These are phyloP conservation scores for Petrea volubilis DNA, from an alignment of 257 asterid genomes.

Conservation along the genomic window DNA sequence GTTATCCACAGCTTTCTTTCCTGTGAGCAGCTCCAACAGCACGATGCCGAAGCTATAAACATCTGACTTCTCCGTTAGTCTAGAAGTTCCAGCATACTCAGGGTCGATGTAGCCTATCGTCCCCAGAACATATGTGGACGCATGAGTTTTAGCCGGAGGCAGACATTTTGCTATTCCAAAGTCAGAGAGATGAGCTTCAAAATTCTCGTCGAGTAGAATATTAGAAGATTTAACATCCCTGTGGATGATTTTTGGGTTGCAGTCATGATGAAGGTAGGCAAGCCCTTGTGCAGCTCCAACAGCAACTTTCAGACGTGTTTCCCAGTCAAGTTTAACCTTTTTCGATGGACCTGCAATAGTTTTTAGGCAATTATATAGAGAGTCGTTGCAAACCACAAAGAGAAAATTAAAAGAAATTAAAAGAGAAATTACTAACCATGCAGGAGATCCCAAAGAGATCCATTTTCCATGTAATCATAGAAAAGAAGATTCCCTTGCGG, in stretches of 20 bases:
- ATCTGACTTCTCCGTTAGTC: constrained; percentile 89
- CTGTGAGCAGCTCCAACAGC: constrained; percentile 89
- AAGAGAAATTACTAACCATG: constrained; percentile 57
- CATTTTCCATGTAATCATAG: constrained; percentile 96
- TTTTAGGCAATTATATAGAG: background rate
- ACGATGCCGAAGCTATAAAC: constrained; percentile 97
- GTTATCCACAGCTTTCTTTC: constrained; percentile 83
- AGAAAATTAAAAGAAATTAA: background rate
- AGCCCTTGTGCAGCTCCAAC: constrained; percentile 98
- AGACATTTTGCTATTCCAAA: constrained; percentile 86
- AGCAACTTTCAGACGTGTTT: constrained; percentile 79
- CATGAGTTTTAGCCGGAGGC: constrained; percentile 72
- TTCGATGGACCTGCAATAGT: constrained; percentile 58
- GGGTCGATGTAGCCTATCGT: constrained; percentile 99
- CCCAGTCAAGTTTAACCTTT: constrained; percentile 97
- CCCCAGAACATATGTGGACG: constrained; percentile 89
- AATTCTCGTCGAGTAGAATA: constrained; percentile 76
- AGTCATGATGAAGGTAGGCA: constrained; percentile 94
- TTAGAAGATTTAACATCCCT: constrained; percentile 94
- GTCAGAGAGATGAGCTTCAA: constrained; percentile 95
- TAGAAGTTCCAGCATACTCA: constrained; percentile 87
- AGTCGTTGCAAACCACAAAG: background rate
- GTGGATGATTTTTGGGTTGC: constrained; percentile 86
- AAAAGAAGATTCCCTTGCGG: constrained; percentile 91
- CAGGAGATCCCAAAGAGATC: constrained; percentile 99